Evolutionary conservation across 1,284 basidiomycete genomes (phyloP).

Genomic region (Meripilus lineatus): DNA sequence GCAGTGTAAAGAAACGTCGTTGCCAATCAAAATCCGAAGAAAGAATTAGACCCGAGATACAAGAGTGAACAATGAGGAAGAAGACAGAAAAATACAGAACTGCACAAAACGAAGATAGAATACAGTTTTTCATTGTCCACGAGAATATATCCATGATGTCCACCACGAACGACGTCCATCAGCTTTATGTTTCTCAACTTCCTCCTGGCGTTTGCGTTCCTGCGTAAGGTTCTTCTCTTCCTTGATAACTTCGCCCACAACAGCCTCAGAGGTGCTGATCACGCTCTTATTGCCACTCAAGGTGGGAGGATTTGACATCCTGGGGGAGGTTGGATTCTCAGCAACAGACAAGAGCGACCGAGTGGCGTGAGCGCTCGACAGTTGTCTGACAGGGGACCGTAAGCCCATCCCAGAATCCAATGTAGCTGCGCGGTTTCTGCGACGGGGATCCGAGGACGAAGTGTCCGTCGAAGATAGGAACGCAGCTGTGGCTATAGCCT

Average conservation of each 20-base stretch:
- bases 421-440: constrained; percentile 23
- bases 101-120: no score
- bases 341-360: constrained; percentile 33
- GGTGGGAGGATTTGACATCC: constrained; percentile 6
- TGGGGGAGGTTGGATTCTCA: constrained; percentile 23
- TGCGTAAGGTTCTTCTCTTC: constrained; percentile 58
- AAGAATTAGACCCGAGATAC: no score
- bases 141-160: constrained; percentile 59
- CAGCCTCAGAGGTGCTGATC: constrained; percentile 51
- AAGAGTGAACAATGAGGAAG: no score
- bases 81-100: no score
- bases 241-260: constrained; percentile 58
- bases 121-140: constrained; percentile 16
- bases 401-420: constrained; percentile 33
- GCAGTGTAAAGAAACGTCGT: no score
- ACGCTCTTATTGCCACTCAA: no score
- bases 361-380: constrained; percentile 25
- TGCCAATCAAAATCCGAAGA: no score
- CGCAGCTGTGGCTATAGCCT: constrained; percentile 10
- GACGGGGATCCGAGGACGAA: constrained; percentile 30
- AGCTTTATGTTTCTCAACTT: constrained; percentile 44
- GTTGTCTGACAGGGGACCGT: constrained; percentile 27
- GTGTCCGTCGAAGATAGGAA: constrained; percentile 26
- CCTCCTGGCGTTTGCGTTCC: constrained; percentile 48
- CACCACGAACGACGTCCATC: constrained; percentile 49